Evolutionary conservation across 495 filamentous ascomycete genomes (phyloP).

Genomic region (Penicillium odoratum): DNA sequence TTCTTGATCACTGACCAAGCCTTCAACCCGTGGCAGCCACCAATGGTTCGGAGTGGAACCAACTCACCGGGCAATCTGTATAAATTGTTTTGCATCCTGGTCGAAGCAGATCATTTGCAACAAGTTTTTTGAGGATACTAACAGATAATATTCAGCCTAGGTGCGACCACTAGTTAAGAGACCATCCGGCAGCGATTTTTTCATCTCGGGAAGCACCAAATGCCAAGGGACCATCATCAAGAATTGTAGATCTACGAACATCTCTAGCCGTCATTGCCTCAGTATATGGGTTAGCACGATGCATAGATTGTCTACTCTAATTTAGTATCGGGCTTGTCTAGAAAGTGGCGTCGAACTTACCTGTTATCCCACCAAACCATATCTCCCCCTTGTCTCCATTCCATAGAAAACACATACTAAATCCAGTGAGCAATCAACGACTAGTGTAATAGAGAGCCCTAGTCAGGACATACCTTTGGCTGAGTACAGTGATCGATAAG

Average conservation of each 20-base stretch:
- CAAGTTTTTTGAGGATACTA: neutral
- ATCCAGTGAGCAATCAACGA: neutral
- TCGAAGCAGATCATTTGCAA: no score
- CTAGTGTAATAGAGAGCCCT: no score
- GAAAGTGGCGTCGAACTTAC: conserved; percentile 1
- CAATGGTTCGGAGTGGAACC: no score
- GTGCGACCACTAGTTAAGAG: neutral
- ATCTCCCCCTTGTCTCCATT: conserved; percentile 22
- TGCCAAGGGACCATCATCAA: conserved; percentile 23
- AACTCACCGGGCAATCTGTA: no score
- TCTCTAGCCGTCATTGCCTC: conserved; percentile 24
- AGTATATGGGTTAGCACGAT: conserved; percentile 25
- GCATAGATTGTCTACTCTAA: conserved; percentile 23
- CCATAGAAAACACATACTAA: conserved; percentile 29
- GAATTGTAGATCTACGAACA: conserved; percentile 24
- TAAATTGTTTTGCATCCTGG: no score
- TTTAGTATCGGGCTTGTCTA: neutral
- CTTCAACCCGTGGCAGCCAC: no score
- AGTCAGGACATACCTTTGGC: conserved; percentile 11
- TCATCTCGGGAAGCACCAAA: conserved; percentile 6
- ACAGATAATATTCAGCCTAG: neutral
- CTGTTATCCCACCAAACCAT: conserved; percentile 31
- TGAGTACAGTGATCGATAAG: conserved; percentile 25
- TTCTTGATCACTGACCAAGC: neutral
- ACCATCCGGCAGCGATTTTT: conserved; percentile 2